Conservation (phyloP, 2,329 filamentous ascomycete genomes). For the Xylariaceae sp. region DNA sequence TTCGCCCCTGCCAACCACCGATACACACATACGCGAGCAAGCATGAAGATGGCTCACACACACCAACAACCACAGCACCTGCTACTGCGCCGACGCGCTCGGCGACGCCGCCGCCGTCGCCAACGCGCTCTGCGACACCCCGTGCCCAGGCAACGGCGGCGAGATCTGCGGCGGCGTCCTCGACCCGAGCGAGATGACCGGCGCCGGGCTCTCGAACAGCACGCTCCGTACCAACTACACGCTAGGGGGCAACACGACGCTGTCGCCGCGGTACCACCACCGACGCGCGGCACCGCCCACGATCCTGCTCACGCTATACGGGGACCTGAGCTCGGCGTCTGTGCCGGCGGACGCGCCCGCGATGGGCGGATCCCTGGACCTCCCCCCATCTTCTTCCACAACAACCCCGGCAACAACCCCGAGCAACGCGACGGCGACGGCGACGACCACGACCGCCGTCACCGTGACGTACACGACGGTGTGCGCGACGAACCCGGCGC, state of each 20-base stretch:
- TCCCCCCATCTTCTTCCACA: neutral
- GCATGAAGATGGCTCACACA: neutral
- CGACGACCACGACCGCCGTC: conserved; percentile 29
- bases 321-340: conserved; percentile 35
- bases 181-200: neutral
- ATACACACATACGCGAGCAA: neutral
- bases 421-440: neutral
- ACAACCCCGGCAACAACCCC: neutral
- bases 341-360: conserved; percentile 40
- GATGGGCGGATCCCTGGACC: conserved; percentile 26
- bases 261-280: conserved; percentile 18
- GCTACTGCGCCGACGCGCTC: conserved; percentile 50
- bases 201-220: neutral
- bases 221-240: conserved; percentile 5
- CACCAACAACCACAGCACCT: conserved; percentile 38
- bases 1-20: neutral
- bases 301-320: conserved; percentile 49
- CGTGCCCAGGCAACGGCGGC: conserved; percentile 45
- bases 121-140: conserved; percentile 39
- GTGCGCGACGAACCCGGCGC: conserved; percentile 39
- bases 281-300: conserved; percentile 34
- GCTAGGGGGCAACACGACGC: conserved; percentile 4
- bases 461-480: conserved; percentile 40
- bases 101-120: conserved; percentile 43
- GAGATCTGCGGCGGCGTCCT: conserved; percentile 48